These are phyloP conservation scores for Acephala macrosclerotiorum DNA, from an alignment of 2,329 filamentous ascomycete genomes.

Conservation along the genomic window DNA sequence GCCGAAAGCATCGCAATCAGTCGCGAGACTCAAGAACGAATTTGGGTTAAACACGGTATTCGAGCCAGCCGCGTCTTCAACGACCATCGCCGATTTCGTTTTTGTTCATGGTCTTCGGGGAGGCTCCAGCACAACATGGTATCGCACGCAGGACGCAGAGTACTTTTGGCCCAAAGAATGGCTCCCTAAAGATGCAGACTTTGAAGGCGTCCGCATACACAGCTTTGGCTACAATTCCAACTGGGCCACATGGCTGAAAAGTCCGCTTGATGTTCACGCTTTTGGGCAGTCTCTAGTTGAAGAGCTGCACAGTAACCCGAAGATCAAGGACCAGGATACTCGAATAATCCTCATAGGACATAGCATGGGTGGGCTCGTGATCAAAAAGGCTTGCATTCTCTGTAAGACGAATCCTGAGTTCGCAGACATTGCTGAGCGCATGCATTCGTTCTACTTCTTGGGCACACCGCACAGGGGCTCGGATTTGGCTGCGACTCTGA, in stretches of 20 bases:
- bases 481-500: background rate
- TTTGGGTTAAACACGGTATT: no score
- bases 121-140: conserved; percentile 9
- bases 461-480: conserved; percentile 3
- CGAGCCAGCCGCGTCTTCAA: background rate
- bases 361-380: conserved; percentile 4
- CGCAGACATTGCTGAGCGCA: background rate
- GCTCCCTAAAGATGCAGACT: conserved; percentile 9
- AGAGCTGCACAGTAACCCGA: background rate
- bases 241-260: background rate
- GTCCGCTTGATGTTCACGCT: background rate
- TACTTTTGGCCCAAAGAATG: conserved; percentile 13
- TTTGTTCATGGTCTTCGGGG: conserved; percentile 6
- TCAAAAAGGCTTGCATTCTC: conserved; percentile 1
- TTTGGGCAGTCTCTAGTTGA: background rate
- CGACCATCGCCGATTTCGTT: background rate
- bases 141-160: background rate
- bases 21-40: no score
- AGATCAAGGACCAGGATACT: background rate
- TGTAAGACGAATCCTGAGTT: background rate
- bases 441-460: background rate
- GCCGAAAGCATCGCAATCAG: no score
- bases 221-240: conserved; percentile 16
- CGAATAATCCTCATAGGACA: conserved; percentile 5
- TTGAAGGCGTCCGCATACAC: conserved; percentile 1